These are phyloP conservation scores for Lolium multiflorum DNA, from an alignment of 176 grass and related monocot species.

Conservation along the genomic window DNA sequence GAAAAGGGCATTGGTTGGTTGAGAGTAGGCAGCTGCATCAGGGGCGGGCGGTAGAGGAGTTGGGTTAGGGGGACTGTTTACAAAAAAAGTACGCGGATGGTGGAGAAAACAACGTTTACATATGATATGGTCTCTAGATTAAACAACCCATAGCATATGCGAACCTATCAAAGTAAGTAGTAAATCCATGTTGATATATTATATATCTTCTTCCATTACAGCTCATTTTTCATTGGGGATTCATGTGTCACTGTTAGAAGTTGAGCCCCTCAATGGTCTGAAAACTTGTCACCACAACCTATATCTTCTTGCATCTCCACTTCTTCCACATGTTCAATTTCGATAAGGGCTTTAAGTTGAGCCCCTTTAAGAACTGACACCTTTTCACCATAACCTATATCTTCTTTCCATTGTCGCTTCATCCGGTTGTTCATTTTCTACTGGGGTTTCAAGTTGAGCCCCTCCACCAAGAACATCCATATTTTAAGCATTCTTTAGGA, in stretches of 20 bases:
- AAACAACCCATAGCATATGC: too few relatives aligned
- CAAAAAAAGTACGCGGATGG: too few relatives aligned
- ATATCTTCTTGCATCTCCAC: neutral
- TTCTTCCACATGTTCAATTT: neutral
- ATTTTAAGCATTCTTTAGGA: neutral
- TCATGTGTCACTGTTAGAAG: constrained; percentile 21
- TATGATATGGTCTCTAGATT: too few relatives aligned
- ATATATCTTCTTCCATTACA: neutral
- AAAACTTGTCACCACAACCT: too few relatives aligned
- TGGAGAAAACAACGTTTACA: too few relatives aligned
- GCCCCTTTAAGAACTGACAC: too few relatives aligned
- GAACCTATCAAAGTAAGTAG: too few relatives aligned
- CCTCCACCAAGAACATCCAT: neutral
- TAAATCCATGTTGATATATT: too few relatives aligned
- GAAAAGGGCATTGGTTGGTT: too few relatives aligned
- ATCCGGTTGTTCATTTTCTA: neutral
- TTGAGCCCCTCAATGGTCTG: neutral
- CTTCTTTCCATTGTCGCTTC: neutral
- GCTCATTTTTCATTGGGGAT: neutral
- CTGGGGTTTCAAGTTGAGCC: constrained; percentile 1
- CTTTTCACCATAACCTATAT: neutral
- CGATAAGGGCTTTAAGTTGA: constrained; percentile 5
- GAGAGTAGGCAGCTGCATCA: too few relatives aligned
- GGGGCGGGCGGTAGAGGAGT: too few relatives aligned
- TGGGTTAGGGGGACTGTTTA: too few relatives aligned